These are phyloP conservation scores for Elsinoe perseae DNA, from an alignment of 2,329 filamentous ascomycete species.

Conservation along the genomic window DNA sequence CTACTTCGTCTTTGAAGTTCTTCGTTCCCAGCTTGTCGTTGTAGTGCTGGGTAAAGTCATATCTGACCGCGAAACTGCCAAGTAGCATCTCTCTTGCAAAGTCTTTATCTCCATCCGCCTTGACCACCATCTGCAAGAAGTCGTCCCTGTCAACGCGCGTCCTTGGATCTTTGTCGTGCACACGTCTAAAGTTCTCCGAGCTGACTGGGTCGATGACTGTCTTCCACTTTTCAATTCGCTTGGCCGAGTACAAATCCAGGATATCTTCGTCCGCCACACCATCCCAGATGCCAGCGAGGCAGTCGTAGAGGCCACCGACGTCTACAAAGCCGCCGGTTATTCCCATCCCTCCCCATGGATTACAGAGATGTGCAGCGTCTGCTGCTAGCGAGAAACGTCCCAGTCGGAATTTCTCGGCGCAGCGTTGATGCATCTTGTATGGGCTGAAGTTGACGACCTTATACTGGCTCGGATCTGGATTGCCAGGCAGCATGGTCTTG, in stretches of 20 bases:
- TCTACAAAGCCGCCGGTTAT: conserved; percentile 25
- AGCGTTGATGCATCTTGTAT: conserved; percentile 36
- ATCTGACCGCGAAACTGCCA: conserved; percentile 19
- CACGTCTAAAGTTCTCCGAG: conserved; percentile 21
- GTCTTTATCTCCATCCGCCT: conserved; percentile 20
- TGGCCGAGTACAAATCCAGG: conserved; percentile 31
- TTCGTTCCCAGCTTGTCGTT: conserved; percentile 15
- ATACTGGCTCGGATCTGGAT: conserved; percentile 25
- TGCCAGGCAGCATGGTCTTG: conserved; percentile 23
- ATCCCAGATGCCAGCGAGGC: conserved; percentile 23
- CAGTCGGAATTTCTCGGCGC: conserved; percentile 28
- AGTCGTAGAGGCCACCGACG: conserved; percentile 24
- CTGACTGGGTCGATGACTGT: conserved; percentile 29
- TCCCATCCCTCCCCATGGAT: conserved; percentile 24
- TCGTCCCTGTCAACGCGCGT: conserved; percentile 20
- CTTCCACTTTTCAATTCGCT: conserved; percentile 30
- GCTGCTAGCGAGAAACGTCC: conserved; percentile 32
- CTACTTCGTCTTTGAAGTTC: conserved; percentile 5
- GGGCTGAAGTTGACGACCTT: conserved; percentile 32
- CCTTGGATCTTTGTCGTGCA: conserved; percentile 21
- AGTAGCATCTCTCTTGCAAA: conserved; percentile 22
- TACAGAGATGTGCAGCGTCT: conserved; percentile 34
- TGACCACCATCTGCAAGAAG: conserved; percentile 21
- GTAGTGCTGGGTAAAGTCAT: conserved; percentile 23
- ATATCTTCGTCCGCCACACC: conserved; percentile 24